These are phyloP conservation scores for Metschnikowia dekortorum DNA, from an alignment of 805 yeast genomes.

Conservation along the genomic window DNA sequence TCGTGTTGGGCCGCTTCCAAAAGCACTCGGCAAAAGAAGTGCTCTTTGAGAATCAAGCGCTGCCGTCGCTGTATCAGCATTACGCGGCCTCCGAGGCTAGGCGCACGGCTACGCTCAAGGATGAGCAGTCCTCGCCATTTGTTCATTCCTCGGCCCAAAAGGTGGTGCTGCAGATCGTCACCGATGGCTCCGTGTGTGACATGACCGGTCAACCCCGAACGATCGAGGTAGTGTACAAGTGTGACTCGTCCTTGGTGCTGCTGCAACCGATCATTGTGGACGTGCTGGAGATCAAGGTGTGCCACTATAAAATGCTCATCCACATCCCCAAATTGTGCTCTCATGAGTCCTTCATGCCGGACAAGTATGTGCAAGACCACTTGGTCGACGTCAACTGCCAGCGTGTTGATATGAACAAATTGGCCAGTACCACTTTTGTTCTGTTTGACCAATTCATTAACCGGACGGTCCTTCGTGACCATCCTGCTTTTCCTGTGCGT, in stretches of 20 bases:
- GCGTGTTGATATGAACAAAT: slow-evolving; percentile 6
- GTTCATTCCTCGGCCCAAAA: slow-evolving; percentile 20
- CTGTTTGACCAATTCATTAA: slow-evolving; percentile 6
- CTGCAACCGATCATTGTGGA: slow-evolving; percentile 25
- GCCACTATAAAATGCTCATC: slow-evolving; percentile 52
- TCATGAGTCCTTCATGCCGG: slow-evolving; percentile 29
- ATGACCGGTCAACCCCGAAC: slow-evolving; percentile 49
- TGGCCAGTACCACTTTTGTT: neutral
- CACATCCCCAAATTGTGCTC: slow-evolving; percentile 49
- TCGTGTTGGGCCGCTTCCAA: slow-evolving; percentile 32
- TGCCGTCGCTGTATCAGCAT: slow-evolving; percentile 9
- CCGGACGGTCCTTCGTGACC: slow-evolving; percentile 7
- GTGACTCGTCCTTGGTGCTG: slow-evolving; percentile 34
- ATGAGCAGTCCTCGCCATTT: slow-evolving; percentile 14
- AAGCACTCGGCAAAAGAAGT: slow-evolving; percentile 8
- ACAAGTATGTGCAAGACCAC: slow-evolving; percentile 19
- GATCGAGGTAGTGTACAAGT: slow-evolving; percentile 53
- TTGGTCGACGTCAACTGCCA: slow-evolving; percentile 29
- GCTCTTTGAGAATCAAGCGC: slow-evolving; percentile 18
- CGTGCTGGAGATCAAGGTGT: slow-evolving; percentile 51
- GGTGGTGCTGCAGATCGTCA: slow-evolving; percentile 34
- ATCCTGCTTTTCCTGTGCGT: slow-evolving; percentile 24
- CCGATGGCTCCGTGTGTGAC: slow-evolving; percentile 56
- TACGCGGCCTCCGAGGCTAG: slow-evolving; percentile 23
- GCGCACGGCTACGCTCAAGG: slow-evolving; percentile 20